Evolutionary conservation across 306 rosid genomes (phyloP), one percentile per base, ranked within the genome.

Genomic region (Glycyrrhiza uralensis): DNA sequence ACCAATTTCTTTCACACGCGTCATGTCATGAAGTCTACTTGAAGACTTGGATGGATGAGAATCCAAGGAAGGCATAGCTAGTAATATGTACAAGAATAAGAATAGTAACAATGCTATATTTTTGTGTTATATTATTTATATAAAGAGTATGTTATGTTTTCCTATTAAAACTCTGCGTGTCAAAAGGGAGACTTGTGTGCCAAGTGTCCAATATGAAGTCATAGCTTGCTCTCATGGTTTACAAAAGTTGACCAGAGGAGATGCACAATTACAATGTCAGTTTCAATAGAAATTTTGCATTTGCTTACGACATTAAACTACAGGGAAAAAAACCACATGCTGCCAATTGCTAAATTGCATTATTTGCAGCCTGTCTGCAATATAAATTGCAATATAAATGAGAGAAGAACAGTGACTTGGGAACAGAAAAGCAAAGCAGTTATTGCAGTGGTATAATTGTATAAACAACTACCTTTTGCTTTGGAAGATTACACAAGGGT

Each of bases 121-220:
- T 23, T 18, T 10, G 17, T 75, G 19, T 24, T 33, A 22, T 51
- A 28, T 5, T 41, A 11, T 13, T 12, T 13, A 42, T 18, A 7
- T 54, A 54, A 11, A 11, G 10, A 20, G 1, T 18, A 35, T 36
- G 51, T 29, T 18, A 13, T 56, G 9, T 15, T 3, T 52, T 17
- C 22, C 26, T 19, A 50, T 8, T n/a, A n/a, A n/a, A n/a, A n/a
- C 10, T 69, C 28, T 13, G 68, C 26, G 6, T 44, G 41, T 30
- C 7, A 4, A 30, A 23, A 28, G 3, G 10, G 2, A 3, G 51
- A 41, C 15, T 46, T 12, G 74, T 11, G 32, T 79, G 80, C 80
- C 72, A 74, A 51, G 54, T 74, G 84, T 74, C 29, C 11, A 22
- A 22, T 36, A 18, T 57, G 76, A 67, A 12, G 80, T 60, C 62